Evolutionary conservation across 2,329 filamentous ascomycete genomes (phyloP), one percentile per base, ranked within the genome.

Genomic region (Aureobasidium sp.): DNA sequence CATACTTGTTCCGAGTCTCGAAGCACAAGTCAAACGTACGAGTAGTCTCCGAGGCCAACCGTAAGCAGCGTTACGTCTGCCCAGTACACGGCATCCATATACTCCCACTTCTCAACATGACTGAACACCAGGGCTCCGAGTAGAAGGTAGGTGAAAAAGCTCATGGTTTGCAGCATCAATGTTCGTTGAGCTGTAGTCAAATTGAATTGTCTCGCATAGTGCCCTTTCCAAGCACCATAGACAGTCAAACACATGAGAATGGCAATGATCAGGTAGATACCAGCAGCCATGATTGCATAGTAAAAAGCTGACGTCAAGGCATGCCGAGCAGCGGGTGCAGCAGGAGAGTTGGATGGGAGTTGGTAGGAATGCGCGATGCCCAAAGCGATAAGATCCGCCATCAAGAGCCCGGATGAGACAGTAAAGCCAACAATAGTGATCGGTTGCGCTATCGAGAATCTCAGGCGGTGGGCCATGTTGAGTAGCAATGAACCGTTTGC

Each of bases 371-470:
- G 70, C 7, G 77, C 75, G 0, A 76, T 76, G 11, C 80, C 77
- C 47, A 74, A 55, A 6, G 79, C 76, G 14, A 75, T 70, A 4
- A 84, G 76, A 10, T 84, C 76, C 4, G 74, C 76, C 30, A 85
- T 79, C 34, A 86, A 74, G 1, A 85, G 73, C 4, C 80, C 63
- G 0, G 81, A 81, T 11, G 82, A 76, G 3, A 82, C 66, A 50
- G 81, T 79, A 73, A 82, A 85, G n/a, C 82, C 82, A n/a, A 79
- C 67, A 39, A 85, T 83, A 0, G 82, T 85, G 47, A 85, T 81
- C 1, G 83, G 80, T 66, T 85, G 83, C 0, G 82, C 82, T 30
- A 84, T 73, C 5, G 74, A 72, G 68, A 85, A 85, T 0, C 75
- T 73, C 10, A 85, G 67, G 13, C 81, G 75, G 29, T 78, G 76